A percentile compares a stretch with the other conserved stretches of the same genome.
Conservation (phyloP, 1,139 yeast species). For the Suhomyces taliae region DNA sequence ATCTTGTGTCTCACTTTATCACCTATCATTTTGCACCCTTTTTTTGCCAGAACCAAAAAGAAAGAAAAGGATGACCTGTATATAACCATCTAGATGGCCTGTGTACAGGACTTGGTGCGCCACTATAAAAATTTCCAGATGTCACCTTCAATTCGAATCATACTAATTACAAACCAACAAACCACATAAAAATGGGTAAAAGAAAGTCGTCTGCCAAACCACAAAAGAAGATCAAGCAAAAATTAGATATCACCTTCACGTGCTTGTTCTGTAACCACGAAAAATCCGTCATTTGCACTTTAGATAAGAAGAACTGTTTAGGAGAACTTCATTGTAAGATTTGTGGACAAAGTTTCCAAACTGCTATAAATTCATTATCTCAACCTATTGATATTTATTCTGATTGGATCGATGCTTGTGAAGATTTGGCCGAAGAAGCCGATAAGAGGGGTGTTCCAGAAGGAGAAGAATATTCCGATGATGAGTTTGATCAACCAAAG, state of each 20-base stretch:
- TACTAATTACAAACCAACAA: neutral
- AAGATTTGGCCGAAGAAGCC: slow-evolving; percentile 80
- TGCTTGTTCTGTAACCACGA: slow-evolving; percentile 97
- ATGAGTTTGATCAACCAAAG: slow-evolving; percentile 23
- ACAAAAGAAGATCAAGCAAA: slow-evolving; percentile 72
- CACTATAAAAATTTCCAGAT: neutral
- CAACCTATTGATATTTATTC: slow-evolving; percentile 94
- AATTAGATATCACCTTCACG: slow-evolving; percentile 80
- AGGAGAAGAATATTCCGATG: slow-evolving; percentile 40
- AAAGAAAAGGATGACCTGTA: no score
- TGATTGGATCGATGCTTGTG: slow-evolving; percentile 99
- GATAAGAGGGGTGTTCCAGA: slow-evolving; percentile 31
- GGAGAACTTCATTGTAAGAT: slow-evolving; percentile 89
- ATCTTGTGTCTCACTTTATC: no score
- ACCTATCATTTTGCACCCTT: no score
- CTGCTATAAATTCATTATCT: slow-evolving; percentile 77
- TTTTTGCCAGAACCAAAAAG: no score
- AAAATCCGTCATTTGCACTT: slow-evolving; percentile 80
- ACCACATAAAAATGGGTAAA: slow-evolving; percentile 60
- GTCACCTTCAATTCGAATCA: neutral
- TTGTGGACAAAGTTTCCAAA: slow-evolving; percentile 93
- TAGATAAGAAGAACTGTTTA: slow-evolving; percentile 83
- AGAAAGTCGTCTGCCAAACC: slow-evolving; percentile 91
- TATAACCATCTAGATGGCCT: no score
- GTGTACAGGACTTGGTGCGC: no score